These are phyloP conservation scores for Hemisphaericaspora subhashii DNA, from an alignment of 1,139 yeast species.

Conservation along the genomic window DNA sequence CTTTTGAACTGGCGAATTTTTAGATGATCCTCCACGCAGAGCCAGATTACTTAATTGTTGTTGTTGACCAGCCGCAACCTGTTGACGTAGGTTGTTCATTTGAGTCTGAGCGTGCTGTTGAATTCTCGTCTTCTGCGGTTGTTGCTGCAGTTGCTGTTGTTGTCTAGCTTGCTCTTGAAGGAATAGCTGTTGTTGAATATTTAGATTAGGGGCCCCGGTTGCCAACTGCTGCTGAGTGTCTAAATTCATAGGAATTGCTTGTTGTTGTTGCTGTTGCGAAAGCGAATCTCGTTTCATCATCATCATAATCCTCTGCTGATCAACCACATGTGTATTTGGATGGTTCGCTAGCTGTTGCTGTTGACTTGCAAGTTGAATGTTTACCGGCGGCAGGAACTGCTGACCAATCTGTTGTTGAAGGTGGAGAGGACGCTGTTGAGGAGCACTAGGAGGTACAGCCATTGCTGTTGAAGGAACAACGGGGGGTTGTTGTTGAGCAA, in stretches of 20 bases:
- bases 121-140: conserved; percentile 31
- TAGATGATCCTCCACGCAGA: background rate
- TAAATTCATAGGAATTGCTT: conserved; percentile 8
- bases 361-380: conserved; percentile 4
- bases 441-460: conserved; percentile 5
- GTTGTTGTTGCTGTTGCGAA: conserved; percentile 15
- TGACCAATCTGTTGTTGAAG: conserved; percentile 17
- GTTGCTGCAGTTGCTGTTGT: conserved; percentile 20
- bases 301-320: conserved; percentile 11
- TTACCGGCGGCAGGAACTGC: background rate
- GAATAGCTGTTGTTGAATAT: conserved; percentile 27
- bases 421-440: conserved; percentile 17
- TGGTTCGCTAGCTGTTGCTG: conserved; percentile 3
- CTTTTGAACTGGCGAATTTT: conserved; percentile 9
- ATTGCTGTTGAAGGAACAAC: conserved; percentile 25
- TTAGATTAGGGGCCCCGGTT: conserved; percentile 15
- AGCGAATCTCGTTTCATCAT: conserved; percentile 10
- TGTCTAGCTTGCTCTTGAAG: conserved; percentile 19
- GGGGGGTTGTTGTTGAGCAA: conserved; percentile 11
- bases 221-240: conserved; percentile 29
- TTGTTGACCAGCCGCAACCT: conserved; percentile 34
- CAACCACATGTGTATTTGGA: conserved; percentile 10
- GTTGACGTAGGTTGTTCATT: conserved; percentile 53
- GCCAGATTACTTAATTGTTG: conserved; percentile 11
- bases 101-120: conserved; percentile 55